A percentile compares a stretch with the other conserved stretches of the same genome.
phyloP scores from a whole-genome alignment of 2,329 filamentous ascomycete genomes.

The Pseudogymnoascus sp. region DNA sequence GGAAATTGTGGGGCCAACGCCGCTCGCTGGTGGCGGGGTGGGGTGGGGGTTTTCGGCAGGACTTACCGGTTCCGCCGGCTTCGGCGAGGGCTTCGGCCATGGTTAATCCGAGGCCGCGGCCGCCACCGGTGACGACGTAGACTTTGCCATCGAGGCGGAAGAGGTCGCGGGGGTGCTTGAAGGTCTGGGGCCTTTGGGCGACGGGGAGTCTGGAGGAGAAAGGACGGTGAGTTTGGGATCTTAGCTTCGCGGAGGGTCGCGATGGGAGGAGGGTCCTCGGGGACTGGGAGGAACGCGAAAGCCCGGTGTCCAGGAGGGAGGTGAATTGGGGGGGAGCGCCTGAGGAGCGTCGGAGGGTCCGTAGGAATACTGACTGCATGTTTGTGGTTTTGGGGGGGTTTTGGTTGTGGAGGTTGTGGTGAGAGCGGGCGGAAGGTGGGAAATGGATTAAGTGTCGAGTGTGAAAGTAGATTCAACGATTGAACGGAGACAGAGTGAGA shows the following conservation, averaged over 20 bases:
- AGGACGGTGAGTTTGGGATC: neutral
- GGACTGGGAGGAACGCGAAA: neutral
- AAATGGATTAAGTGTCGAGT: neutral
- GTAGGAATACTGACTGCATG: neutral
- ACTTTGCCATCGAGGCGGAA: constrained; percentile 84
- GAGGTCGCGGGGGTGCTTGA: constrained; percentile 73
- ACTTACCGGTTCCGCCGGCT: constrained; percentile 78
- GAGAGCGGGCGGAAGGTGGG: neutral
- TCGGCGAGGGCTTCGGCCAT: constrained; percentile 83
- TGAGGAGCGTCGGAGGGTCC: neutral
- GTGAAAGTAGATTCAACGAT: neutral
- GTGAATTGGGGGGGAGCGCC: neutral
- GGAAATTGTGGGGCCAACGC: neutral
- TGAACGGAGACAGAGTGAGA: neutral
- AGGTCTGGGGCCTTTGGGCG: constrained; percentile 24
- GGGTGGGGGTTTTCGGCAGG: constrained; percentile 71
- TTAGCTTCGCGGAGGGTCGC: neutral
- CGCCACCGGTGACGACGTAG: constrained; percentile 82
- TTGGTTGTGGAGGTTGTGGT: neutral
- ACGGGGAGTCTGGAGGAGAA: neutral
- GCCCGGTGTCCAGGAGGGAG: neutral
- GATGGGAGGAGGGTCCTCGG: neutral
- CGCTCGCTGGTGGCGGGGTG: neutral
- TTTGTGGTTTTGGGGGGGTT: neutral
- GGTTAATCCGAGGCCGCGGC: constrained; percentile 78